phyloP scores from a whole-genome alignment of 768 basidiomycete genomes.

The Dacryopinax primogenitus region DNA sequence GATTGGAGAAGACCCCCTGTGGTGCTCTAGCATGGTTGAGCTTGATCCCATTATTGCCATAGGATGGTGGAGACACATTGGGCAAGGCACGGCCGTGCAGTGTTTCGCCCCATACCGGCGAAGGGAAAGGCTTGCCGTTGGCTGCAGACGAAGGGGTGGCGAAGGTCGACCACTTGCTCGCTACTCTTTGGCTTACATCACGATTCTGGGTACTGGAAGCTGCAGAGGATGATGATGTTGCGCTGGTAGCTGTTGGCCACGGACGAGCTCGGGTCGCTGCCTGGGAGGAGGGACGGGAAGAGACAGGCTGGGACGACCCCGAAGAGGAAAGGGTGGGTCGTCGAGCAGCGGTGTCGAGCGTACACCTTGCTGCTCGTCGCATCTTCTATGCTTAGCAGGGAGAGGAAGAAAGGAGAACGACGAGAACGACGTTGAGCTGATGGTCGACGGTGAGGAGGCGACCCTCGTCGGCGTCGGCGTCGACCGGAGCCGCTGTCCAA shows the following conservation, averaged over 20 bases:
- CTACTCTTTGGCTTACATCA: too few relatives aligned
- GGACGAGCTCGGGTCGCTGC: neutral
- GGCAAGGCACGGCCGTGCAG: neutral
- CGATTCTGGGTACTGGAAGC: too few relatives aligned
- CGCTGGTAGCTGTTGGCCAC: neutral
- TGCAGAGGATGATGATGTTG: neutral
- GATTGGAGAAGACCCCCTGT: too few relatives aligned
- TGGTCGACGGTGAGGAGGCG: neutral
- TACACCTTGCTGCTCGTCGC: neutral
- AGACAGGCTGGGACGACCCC: neutral
- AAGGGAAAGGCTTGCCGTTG: neutral
- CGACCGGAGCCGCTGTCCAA: neutral
- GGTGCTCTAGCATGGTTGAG: too few relatives aligned
- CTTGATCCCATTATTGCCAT: too few relatives aligned
- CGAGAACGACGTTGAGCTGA: neutral
- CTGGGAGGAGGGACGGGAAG: neutral
- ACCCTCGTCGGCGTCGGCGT: neutral
- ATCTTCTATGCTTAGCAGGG: neutral
- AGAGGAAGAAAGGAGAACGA: neutral
- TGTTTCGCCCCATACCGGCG: neutral
- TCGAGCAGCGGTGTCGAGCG: neutral
- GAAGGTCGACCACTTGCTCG: neutral
- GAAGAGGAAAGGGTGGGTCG: neutral
- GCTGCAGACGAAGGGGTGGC: neutral
- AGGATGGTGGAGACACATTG: neutral